Conservation (phyloP, 805 yeast genomes). For the Osmozyma mogii region DNA sequence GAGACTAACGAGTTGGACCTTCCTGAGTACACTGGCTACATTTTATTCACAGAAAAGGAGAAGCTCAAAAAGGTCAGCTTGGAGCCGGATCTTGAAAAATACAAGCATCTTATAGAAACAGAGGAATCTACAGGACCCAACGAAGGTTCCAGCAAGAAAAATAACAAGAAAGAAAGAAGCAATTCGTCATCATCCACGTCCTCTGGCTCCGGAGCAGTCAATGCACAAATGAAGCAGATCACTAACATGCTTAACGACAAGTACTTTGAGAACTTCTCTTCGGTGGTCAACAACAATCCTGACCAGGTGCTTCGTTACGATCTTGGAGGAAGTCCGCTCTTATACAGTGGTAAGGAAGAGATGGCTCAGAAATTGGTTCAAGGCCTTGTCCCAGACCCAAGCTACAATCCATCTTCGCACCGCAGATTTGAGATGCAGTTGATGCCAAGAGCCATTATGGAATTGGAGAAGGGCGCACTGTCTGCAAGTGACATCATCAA, state of each 20-base stretch:
- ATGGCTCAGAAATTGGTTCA: conserved; percentile 36
- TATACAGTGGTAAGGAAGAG: conserved; percentile 59
- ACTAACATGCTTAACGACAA: conserved; percentile 62
- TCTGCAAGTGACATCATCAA: conserved; percentile 36
- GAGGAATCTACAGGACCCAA: no score
- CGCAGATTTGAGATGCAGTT: conserved; percentile 80
- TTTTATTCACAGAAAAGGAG: conserved; percentile 69
- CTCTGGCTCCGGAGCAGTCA: conserved; percentile 10
- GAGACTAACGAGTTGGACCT: conserved; percentile 13
- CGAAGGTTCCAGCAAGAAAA: conserved; percentile 6
- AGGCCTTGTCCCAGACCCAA: conserved; percentile 47
- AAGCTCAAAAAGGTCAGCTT: conserved; percentile 44
- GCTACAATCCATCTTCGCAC: conserved; percentile 48
- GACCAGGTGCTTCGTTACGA: conserved; percentile 83
- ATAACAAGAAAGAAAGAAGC: conserved; percentile 8
- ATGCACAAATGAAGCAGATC: conserved; percentile 21
- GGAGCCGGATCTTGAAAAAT: conserved; percentile 44
- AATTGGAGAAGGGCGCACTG: conserved; percentile 44
- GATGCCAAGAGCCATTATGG: conserved; percentile 89
- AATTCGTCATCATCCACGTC: conserved; percentile 10
- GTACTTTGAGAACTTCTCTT: conserved; percentile 71
- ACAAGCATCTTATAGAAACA: conserved; percentile 41
- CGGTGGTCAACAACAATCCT: conserved; percentile 72
- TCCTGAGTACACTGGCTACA: conserved; percentile 59
- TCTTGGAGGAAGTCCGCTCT: conserved; percentile 66